Evolutionary conservation across 78 protist species (phyloP).

Genomic region (Parvularia atlantis): DNA sequence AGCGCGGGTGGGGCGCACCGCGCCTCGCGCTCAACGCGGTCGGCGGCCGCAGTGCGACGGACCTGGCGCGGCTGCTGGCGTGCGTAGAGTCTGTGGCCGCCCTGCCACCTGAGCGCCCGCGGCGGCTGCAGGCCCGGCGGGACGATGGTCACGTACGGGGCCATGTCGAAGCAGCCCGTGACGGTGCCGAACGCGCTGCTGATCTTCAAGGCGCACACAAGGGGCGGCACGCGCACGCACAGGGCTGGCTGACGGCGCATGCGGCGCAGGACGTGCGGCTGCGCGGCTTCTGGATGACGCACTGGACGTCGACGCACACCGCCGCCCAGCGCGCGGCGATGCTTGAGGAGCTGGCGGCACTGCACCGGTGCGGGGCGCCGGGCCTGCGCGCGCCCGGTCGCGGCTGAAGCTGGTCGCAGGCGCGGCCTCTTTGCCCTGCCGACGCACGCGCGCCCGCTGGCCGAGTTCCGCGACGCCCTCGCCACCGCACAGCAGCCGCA

Average conservation of each 20-base stretch:
- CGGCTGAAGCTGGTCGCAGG: no score
- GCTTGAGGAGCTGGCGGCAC: slow-evolving; percentile 26
- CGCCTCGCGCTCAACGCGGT: slow-evolving; percentile 61
- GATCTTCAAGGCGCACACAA: slow-evolving; percentile 15
- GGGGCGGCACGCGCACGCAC: background rate
- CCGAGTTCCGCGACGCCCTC: no score
- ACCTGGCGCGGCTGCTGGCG: slow-evolving; percentile 48
- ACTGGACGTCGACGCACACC: slow-evolving; percentile 29
- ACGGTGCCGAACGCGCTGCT: slow-evolving; percentile 43
- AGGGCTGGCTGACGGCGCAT: slow-evolving; percentile 43
- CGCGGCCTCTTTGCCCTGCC: no score
- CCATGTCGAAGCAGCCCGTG: slow-evolving; percentile 54
- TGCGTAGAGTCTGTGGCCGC: no score
- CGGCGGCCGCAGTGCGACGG: slow-evolving; percentile 62
- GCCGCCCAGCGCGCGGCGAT: slow-evolving; percentile 28
- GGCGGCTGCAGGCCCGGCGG: no score
- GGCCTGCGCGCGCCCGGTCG: no score
- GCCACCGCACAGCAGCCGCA: no score
- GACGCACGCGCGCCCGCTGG: no score
- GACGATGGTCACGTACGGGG: slow-evolving; percentile 77
- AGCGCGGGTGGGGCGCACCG: background rate
- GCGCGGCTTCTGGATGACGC: slow-evolving; percentile 65
- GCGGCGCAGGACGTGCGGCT: slow-evolving; percentile 29
- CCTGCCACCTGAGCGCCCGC: no score
- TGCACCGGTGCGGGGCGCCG: background rate